Conservation (phyloP, 306 rosid species). For the Cucurbita argyrosperma region DNA sequence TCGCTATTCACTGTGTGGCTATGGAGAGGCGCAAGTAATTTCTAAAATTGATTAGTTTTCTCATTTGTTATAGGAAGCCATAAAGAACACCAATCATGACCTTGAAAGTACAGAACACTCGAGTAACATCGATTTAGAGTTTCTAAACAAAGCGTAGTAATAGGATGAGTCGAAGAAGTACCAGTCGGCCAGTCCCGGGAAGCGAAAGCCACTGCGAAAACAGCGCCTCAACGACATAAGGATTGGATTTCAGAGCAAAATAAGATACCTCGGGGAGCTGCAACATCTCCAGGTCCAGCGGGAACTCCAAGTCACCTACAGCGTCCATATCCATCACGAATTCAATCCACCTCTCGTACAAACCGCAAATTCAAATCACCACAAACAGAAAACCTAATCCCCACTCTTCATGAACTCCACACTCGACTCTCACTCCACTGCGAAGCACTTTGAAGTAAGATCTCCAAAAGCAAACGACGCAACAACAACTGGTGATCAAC, state of each 20-base stretch:
- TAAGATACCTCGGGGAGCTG: conserved; percentile 78
- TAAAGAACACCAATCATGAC: not conserved
- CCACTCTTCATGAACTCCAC: not conserved
- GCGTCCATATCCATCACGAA: conserved; percentile 51
- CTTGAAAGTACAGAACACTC: not conserved
- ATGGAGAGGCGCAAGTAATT: not conserved
- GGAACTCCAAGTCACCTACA: conserved; percentile 43
- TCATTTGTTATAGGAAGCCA: not conserved
- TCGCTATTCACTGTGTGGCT: no score
- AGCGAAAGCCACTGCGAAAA: conserved; percentile 89
- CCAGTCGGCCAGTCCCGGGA: conserved; percentile 68
- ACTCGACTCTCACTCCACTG: not conserved
- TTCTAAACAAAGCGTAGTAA: not conserved
- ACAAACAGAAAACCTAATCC: not conserved
- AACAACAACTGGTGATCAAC: not conserved
- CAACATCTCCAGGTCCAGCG: conserved; percentile 69
- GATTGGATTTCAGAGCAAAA: conserved; percentile 58
- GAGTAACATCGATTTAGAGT: not conserved
- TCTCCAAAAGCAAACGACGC: not conserved
- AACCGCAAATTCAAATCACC: not conserved
- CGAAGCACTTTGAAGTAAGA: not conserved
- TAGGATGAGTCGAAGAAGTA: conserved; percentile 12
- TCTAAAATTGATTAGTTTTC: not conserved
- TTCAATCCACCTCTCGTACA: not conserved
- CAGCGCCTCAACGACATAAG: conserved; percentile 46